Evolutionary conservation across 345 rosid species (phyloP).

Genomic region (Hibiscus trionum): DNA sequence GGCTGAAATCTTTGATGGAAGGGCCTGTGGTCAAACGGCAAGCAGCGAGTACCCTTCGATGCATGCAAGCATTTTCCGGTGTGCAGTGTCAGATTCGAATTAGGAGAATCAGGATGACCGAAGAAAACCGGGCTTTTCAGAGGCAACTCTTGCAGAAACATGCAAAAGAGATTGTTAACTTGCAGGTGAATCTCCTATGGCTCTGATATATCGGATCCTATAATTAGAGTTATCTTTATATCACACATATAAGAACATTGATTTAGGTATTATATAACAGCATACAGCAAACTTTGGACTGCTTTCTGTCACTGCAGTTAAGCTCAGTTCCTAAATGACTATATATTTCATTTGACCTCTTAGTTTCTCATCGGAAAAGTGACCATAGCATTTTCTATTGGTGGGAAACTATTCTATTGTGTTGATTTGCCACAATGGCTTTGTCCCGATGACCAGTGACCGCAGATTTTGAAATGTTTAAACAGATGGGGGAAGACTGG

Average conservation of each 20-base stretch:
- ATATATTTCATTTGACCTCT: not conserved
- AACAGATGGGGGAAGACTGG: constrained; percentile 89
- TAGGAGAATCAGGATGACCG: constrained; percentile 74
- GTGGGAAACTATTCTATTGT: not conserved
- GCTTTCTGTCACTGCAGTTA: not conserved
- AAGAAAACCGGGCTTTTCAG: constrained; percentile 92
- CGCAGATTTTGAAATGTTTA: constrained; percentile 15
- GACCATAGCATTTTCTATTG: not conserved
- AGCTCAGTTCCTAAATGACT: not conserved
- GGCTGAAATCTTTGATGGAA: constrained; percentile 76
- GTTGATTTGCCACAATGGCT: not conserved
- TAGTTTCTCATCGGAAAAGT: not conserved
- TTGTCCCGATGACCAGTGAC: constrained; percentile 10
- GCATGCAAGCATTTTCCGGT: constrained; percentile 88
- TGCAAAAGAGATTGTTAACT: constrained; percentile 69
- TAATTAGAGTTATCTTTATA: not conserved
- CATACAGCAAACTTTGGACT: not conserved
- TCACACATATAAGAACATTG: not conserved
- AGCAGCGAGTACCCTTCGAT: constrained; percentile 59
- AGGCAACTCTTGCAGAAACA: constrained; percentile 84
- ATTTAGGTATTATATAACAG: not conserved
- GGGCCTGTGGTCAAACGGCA: constrained; percentile 82
- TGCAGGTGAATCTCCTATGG: constrained; percentile 34
- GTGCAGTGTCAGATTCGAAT: constrained; percentile 78
- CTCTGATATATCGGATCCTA: not conserved